Base-by-base conservation (phyloP, 2,329 filamentous ascomycete species). In the Colletotrichum spinosum region DNA sequence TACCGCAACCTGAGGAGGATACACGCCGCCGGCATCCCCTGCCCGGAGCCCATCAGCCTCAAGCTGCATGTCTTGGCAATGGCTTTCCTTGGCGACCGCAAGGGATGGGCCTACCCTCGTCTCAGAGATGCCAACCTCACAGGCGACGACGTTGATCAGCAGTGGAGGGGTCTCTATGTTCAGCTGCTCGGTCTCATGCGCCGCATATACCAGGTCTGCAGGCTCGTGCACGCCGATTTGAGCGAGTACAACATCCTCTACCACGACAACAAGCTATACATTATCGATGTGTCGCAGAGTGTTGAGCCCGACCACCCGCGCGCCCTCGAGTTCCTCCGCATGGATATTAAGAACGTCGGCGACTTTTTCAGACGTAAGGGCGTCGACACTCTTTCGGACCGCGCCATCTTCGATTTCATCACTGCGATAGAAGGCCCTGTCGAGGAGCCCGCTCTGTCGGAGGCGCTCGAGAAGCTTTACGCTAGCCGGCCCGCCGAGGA, bases 241-340 rank as follows among this genome's bases (percentile, higher is more conserved):
- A 97, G 93, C 83, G 96, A 99, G 84, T 99, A 99, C 87, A 99
- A 99, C 74, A 88, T 98, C 56, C 86, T 99, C 17, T 99, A 97
- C 81, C 86, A 97, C 81, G 86, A 93, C 61, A 84, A 88, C 64
- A 88, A 88, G 72, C 87, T 97, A 1, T 97, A 93, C 83, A 91
- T 99, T 73, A 99, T 99, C 77, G 96, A 99, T 78, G 96, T 99
- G 48, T 97, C 93, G 60, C 96, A 99, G 81, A 96, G 92, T 74
- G 96, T 99, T 17, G 97, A 98, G 81, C 94, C 97, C 71, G 95
- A 98, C 72, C 96, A 99, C 77, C 96, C 96, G 0, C 88, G 93
- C 63, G 95, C 92, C 2, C 84, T 97, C 37, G 95, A 98, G 76
- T 99, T 99, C 75, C 79, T 99, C 72, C 90, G 96, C 39, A 98